Base-by-base conservation (phyloP, 352 stramenopile species). In the Blastocystis sp. region DNA sequence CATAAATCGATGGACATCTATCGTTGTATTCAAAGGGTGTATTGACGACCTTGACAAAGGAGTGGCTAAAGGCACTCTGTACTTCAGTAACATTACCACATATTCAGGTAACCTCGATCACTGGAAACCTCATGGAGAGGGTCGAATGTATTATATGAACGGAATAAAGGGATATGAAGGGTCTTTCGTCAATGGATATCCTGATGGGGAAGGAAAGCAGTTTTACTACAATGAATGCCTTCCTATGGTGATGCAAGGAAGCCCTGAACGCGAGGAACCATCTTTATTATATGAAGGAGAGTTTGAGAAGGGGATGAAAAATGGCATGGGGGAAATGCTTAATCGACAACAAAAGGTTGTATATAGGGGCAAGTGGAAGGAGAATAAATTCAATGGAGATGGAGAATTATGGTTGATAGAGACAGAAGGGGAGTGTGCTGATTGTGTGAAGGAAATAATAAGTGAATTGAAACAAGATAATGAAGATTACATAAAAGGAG, bases 311-410 rank as follows among this genome's bases (percentile, higher is more conserved):
- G 66, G 66, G 13, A 35, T 78, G 66, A 78, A 78, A n/a, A 11
- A 78, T 78, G 66, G 66, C 9, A 37, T 59, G n/a, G 66, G 66
- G 1, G 37, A 78, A 30, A 17, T 78, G 66, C 6, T 78, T 37
- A 84, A 84, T 19, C 66, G 33, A 27, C 54, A 57, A 53, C 33
- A 27, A 42, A 33, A 84, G 22, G 51, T 66, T 35, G 73, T 66
- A 57, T 56, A 84, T 35, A 48, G 33, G 3, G 73, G 59, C 17
- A 66, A 66, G 0, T 53, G 59, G 73, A 84, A 84, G 30, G 68
- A 66, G 73, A 57, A 84, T 27, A 19, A 84, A 27, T 53, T 84
- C 15, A 66, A 62, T 33, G 56, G 27, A 33, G 56, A 62, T 33
- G 56, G 56, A 33, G 15, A n/a, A 5, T 7, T 62, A 13, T 33